A percentile compares a stretch with the other conserved stretches of the same genome.
Evolutionary conservation across 208 protist species (phyloP).

Genomic region (Porcisia deanei): DNA sequence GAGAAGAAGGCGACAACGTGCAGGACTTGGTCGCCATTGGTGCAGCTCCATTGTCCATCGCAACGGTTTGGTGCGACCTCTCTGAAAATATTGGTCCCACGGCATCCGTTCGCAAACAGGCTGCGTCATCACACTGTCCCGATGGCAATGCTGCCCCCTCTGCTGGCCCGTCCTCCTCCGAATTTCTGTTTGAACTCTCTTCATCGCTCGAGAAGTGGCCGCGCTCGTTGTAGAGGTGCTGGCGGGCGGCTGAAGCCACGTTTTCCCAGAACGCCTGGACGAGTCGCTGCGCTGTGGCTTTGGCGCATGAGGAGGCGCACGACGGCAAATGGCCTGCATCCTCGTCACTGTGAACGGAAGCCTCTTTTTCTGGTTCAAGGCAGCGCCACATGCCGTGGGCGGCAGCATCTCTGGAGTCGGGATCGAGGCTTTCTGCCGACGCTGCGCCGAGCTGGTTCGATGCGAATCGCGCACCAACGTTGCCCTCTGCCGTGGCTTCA

Average conservation of each 20-base stretch:
- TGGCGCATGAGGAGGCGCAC: neutral
- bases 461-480: neutral
- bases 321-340: neutral
- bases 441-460: neutral
- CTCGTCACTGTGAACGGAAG: neutral
- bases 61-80: neutral
- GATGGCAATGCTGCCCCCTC: neutral
- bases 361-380: neutral
- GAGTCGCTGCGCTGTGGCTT: constrained; percentile 4
- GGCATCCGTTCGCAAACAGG: neutral
- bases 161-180: constrained; percentile 1
- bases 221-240: neutral
- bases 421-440: neutral
- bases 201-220: neutral
- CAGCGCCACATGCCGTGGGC: constrained; percentile 18
- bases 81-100: neutral
- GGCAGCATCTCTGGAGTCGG: neutral
- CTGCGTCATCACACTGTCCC: neutral
- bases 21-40: neutral
- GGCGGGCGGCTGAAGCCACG: constrained; percentile 12
- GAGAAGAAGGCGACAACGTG: neutral
- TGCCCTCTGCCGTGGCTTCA: neutral
- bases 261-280: constrained; percentile 21
- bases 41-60: neutral
- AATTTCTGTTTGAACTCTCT: neutral